Percentiles rank a stretch among this genome's conserved stretches.
phyloP scores from a whole-genome alignment of 2,329 filamentous ascomycete species.

The Ascochyta pisi region DNA sequence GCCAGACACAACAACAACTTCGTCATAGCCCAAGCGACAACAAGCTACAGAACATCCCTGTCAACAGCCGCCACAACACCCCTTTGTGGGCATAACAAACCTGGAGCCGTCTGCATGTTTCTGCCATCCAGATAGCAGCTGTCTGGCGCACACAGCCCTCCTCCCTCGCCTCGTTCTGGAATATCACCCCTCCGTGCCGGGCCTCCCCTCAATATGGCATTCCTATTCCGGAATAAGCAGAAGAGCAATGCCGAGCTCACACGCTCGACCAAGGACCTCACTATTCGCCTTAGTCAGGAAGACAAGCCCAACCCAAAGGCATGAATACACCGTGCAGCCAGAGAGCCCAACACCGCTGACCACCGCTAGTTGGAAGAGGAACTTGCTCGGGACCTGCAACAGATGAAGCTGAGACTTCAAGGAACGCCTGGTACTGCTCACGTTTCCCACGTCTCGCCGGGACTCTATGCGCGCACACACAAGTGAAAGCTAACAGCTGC shows the following conservation, averaged over 20 bases:
- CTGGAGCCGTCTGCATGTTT: slow-evolving; percentile 38
- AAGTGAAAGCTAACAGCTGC: neutral
- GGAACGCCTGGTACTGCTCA: slow-evolving; percentile 77
- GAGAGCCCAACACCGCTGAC: slow-evolving; percentile 24
- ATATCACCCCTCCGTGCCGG: slow-evolving; percentile 74
- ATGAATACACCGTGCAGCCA: slow-evolving; percentile 14
- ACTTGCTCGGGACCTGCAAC: slow-evolving; percentile 79
- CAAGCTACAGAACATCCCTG: slow-evolving; percentile 31
- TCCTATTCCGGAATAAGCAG: slow-evolving; percentile 70
- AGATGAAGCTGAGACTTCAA: slow-evolving; percentile 94
- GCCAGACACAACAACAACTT: neutral
- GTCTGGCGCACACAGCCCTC: slow-evolving; percentile 33
- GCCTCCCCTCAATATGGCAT: slow-evolving; percentile 65
- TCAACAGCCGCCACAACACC: slow-evolving; percentile 15
- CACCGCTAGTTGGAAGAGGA: slow-evolving; percentile 76
- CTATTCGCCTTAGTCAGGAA: slow-evolving; percentile 62
- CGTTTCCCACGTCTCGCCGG: neutral
- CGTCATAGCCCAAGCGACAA: slow-evolving; percentile 25
- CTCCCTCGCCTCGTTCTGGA: slow-evolving; percentile 27
- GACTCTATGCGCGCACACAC: neutral
- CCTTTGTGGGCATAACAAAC: slow-evolving; percentile 15
- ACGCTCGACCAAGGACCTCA: slow-evolving; percentile 68
- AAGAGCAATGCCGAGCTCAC: slow-evolving; percentile 69
- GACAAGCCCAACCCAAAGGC: slow-evolving; percentile 67
- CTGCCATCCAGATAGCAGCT: slow-evolving; percentile 43